phyloP scores from a whole-genome alignment of 345 rosid genomes.

The Excoecaria cochinchinensis region DNA sequence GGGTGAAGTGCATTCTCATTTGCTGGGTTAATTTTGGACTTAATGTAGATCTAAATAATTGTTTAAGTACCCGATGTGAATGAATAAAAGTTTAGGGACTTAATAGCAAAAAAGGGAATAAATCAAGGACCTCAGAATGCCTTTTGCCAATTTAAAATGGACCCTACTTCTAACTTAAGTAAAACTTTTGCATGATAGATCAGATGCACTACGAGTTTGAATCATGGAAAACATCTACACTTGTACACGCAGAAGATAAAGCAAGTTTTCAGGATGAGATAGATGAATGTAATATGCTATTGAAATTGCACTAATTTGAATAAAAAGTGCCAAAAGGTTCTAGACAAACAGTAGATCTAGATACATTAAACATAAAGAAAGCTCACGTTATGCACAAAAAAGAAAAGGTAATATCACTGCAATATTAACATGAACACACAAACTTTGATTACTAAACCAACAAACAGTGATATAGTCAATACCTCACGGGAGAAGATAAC shows the following conservation, averaged over 20 bases:
- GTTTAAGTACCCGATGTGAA: no score
- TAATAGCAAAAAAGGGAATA: no score
- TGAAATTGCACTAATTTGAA: neutral
- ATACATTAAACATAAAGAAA: neutral
- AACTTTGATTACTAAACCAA: neutral
- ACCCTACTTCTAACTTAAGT: no score
- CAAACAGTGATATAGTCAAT: conserved; percentile 13
- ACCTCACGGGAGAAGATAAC: conserved; percentile 93
- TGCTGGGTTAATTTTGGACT: no score
- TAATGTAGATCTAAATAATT: no score
- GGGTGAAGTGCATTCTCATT: no score
- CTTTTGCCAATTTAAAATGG: no score
- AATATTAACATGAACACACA: neutral
- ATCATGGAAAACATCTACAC: neutral
- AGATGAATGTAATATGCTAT: neutral
- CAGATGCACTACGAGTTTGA: neutral
- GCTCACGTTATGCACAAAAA: neutral
- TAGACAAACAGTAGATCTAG: no score
- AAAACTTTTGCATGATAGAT: neutral
- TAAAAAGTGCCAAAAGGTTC: neutral
- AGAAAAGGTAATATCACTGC: neutral
- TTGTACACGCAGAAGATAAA: neutral
- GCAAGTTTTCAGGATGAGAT: neutral
- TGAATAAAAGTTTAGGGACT: no score
- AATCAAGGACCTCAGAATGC: no score